Evolutionary conservation across 768 basidiomycete species (phyloP), one percentile per base, ranked within the genome.

Genomic region (Amanita inopinata): DNA sequence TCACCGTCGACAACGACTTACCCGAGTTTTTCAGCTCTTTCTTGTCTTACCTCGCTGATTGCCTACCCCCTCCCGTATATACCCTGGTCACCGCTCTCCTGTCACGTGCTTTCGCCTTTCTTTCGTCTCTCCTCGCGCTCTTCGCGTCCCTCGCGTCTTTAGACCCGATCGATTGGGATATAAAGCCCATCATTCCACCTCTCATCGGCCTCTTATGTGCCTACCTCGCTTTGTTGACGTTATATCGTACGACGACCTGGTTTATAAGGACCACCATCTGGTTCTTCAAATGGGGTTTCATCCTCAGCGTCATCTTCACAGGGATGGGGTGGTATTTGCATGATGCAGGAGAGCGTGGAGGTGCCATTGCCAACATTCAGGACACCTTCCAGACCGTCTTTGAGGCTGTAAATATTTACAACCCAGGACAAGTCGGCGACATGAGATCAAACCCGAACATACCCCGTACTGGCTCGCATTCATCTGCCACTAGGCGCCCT

Each of bases 181-280:
- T 68, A 4, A 79, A 87, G 56, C 71, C 70, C 20, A 55, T 87
- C 35, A 53, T 89, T 14, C 84, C 86, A 5, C 86, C 86, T 0
- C 61, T 88, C 54, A 74, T 90, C 53, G 80, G 74, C 46, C 58
- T 89, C 22, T 59, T 88, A 39, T 69, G 73, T 3, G 79, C 83
- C 14, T 90, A 89, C 59, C 69, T 87, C 46, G 83, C 83, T 3
- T 66, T 90, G n/a, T 48, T 79, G 31, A 84, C 78, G 56, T 59
- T 87, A 40, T 87, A 87, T 61, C 80, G 83, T 46, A 88, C 87
- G 3, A 80, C 85, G 9, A 71, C 70, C 17, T 88, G 82, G 79
- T 67, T 83, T 52, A 61, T 88, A 49, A 73, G 82, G 46, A 75
- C 74, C 24, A 64, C 61, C 19, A 58, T 86, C 49, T 86, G 74